Conservation (phyloP, 148 eudicot genomes). For the Camellia sinensis region DNA sequence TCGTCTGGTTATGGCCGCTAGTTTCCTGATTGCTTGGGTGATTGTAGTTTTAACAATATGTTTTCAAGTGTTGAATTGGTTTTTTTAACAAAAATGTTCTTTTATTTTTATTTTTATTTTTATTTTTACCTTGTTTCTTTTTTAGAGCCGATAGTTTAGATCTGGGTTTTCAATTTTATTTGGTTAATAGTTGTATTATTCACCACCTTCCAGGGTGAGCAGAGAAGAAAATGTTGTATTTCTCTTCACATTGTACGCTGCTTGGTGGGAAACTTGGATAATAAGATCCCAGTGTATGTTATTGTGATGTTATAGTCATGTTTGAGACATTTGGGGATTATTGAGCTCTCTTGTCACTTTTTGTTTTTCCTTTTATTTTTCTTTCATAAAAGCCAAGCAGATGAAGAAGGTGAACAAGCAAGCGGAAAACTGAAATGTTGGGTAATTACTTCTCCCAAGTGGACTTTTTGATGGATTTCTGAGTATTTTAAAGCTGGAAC, state of each 20-base stretch:
- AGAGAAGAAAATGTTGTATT: constrained; percentile 8
- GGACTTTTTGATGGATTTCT: too few relatives aligned
- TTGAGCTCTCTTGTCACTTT: background rate
- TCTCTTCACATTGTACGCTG: background rate
- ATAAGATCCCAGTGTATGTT: constrained; percentile 6
- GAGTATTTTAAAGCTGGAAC: too few relatives aligned
- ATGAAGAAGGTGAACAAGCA: background rate
- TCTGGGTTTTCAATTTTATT: background rate
- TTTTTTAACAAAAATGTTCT: too few relatives aligned
- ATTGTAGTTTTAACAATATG: too few relatives aligned
- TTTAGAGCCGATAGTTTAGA: background rate
- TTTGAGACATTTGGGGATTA: background rate
- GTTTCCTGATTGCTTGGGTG: background rate
- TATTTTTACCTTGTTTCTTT: background rate
- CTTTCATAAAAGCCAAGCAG: too few relatives aligned
- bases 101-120: background rate
- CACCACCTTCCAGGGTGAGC: background rate
- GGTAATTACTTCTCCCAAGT: too few relatives aligned
- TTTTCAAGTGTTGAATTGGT: too few relatives aligned
- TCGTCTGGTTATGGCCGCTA: constrained; percentile 37
- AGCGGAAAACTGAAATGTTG: background rate
- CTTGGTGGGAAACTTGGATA: background rate
- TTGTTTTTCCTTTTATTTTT: background rate
- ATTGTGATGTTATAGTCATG: background rate
- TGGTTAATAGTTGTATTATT: background rate